phyloP scores from a whole-genome alignment of 1,284 basidiomycete genomes.

The Schizophyllum commune region DNA sequence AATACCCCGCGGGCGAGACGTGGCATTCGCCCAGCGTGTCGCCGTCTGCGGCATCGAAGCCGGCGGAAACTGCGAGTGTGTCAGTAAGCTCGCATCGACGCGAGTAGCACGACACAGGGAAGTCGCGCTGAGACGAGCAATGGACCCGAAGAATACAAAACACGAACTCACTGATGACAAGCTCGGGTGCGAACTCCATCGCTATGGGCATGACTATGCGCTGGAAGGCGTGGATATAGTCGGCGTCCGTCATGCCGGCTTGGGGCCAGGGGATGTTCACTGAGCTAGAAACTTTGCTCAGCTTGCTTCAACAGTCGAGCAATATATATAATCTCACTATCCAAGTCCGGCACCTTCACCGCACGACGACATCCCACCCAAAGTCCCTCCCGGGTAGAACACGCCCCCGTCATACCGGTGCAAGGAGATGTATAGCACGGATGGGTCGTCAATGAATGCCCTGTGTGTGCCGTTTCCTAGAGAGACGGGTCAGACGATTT shows the following conservation, averaged over 20 bases:
- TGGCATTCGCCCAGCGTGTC: conserved; percentile 88
- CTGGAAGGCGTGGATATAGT: conserved; percentile 96
- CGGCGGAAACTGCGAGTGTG: conserved; percentile 75
- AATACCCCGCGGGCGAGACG: conserved; percentile 92
- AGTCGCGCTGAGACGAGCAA: no score
- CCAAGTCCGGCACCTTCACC: conserved; percentile 82
- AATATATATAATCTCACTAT: conserved; percentile 45
- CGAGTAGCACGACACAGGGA: no score
- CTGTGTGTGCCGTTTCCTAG: conserved; percentile 94
- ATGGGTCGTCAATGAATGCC: conserved; percentile 88
- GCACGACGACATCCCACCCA: conserved; percentile 79
- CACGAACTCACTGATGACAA: conserved; percentile 78
- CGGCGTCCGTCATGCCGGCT: conserved; percentile 85
- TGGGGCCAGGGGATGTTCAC: conserved; percentile 97
- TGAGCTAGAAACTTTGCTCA: conserved; percentile 39
- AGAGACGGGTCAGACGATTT: not conserved
- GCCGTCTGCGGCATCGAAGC: conserved; percentile 94
- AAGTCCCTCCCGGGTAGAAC: conserved; percentile 92
- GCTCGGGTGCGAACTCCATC: conserved; percentile 90
- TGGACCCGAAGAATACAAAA: not conserved
- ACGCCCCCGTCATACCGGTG: conserved; percentile 89
- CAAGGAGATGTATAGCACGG: conserved; percentile 92
- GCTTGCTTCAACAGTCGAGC: no score
- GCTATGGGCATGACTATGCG: conserved; percentile 96
- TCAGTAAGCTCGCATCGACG: not conserved